phyloP scores from a whole-genome alignment of 352 stramenopile species.

The Globisporangium megalacanthum region DNA sequence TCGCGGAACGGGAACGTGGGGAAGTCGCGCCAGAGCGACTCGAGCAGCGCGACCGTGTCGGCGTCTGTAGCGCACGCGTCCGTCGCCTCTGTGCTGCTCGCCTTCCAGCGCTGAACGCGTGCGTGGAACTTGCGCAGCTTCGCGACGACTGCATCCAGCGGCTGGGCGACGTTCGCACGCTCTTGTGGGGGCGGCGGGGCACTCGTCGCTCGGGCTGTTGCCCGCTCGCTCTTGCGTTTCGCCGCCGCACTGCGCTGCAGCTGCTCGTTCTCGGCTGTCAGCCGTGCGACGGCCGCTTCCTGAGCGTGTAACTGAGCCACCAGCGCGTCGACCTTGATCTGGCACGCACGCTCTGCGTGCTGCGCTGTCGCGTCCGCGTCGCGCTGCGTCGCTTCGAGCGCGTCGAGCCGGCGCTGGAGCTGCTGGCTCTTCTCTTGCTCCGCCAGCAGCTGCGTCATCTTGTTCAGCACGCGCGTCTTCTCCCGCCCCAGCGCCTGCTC shows the following conservation, averaged over 20 bases:
- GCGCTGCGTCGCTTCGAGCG: constrained; percentile 26
- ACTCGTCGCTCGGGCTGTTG: constrained; percentile 8
- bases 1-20: constrained; percentile 28
- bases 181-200: not conserved
- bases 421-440: constrained; percentile 63
- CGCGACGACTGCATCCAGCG: constrained; percentile 36
- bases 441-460: constrained; percentile 61
- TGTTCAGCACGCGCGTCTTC: constrained; percentile 62
- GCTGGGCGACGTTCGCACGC: constrained; percentile 12
- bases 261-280: constrained; percentile 35
- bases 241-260: constrained; percentile 22
- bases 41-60: constrained; percentile 30
- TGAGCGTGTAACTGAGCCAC: constrained; percentile 28
- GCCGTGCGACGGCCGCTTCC: constrained; percentile 21
- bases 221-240: constrained; percentile 16
- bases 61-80: constrained; percentile 23
- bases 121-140: constrained; percentile 39
- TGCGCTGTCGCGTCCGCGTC: constrained; percentile 16
- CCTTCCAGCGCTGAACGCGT: constrained; percentile 51
- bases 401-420: constrained; percentile 35
- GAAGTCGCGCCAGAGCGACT: constrained; percentile 52
- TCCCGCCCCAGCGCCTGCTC: constrained; percentile 55
- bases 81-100: constrained; percentile 35
- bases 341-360: constrained; percentile 19
- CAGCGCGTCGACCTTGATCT: constrained; percentile 15